A percentile compares a stretch with the other conserved stretches of the same genome.
phyloP scores from a whole-genome alignment of 768 basidiomycete genomes.

The Pleurotus djamor region DNA sequence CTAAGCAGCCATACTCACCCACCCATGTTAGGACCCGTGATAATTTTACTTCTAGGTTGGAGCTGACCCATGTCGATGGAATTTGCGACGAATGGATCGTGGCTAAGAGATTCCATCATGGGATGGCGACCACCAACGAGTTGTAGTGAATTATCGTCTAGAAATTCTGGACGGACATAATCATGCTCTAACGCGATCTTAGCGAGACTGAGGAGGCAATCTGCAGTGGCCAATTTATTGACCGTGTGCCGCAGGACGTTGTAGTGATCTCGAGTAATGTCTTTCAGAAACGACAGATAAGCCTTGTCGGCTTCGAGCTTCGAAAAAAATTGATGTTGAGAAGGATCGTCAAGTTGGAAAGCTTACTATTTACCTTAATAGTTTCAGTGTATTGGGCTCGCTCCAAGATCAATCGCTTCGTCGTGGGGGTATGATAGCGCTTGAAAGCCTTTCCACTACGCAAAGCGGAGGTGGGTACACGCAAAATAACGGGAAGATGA shows the following conservation, averaged over 20 bases:
- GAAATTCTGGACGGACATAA: constrained; percentile 79
- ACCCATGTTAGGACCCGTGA: constrained; percentile 88
- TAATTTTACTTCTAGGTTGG: constrained; percentile 56
- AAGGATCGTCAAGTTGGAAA: background rate
- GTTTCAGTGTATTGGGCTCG: constrained; percentile 74
- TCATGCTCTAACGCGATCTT: constrained; percentile 72
- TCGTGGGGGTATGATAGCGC: constrained; percentile 76
- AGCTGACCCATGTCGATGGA: constrained; percentile 61
- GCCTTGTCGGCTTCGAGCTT: constrained; percentile 64
- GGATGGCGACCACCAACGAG: constrained; percentile 90
- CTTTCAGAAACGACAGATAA: constrained; percentile 63
- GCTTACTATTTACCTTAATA: constrained; percentile 36
- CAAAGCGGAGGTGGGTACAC: background rate
- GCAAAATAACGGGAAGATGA: background rate
- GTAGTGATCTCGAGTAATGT: constrained; percentile 71
- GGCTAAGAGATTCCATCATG: constrained; percentile 78
- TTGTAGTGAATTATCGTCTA: constrained; percentile 62
- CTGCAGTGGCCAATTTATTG: constrained; percentile 77
- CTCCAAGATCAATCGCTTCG: constrained; percentile 61
- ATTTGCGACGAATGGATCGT: constrained; percentile 88
- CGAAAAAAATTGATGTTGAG: background rate
- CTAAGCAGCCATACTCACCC: constrained; percentile 33
- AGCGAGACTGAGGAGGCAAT: constrained; percentile 86
- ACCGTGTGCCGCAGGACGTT: constrained; percentile 70
- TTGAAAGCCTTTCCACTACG: constrained; percentile 66